Base-by-base conservation (phyloP, 495 filamentous ascomycete species). In the Hypomontagnella monticulosa region DNA sequence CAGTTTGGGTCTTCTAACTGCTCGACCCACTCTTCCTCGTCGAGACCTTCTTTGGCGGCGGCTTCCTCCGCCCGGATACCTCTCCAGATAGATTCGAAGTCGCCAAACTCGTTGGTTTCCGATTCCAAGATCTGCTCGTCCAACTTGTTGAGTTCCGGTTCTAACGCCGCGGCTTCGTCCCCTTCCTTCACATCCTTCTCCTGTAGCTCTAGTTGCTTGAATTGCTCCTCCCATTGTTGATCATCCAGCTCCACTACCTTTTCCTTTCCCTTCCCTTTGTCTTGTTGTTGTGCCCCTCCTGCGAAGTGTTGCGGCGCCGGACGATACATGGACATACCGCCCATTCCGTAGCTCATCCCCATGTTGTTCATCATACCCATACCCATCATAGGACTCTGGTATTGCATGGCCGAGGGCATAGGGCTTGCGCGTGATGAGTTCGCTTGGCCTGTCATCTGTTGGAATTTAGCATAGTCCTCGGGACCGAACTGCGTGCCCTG, bases 191-290 rank as follows among this genome's bases (percentile, higher is more conserved):
- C 51, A 68, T 85, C 77, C 46, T 85, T 81, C 16, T 87, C 88
- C 47, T 88, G 84, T 41, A 89, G 80, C 78, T 95, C 93, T 74
- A 98, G 88, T 78, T 94, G 85, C 42, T 89, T 88, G 72, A 99
- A 99, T 72, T 98, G 93, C 61, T 90, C 89, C 78, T 98, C 95
- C 95, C 96, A 99, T 58, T 95, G 89, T 67, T 88, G 83, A 60
- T 98, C 93, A 71, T 97, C 92, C 20, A 98, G 84, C 79, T 98
- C 96, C 3, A 97, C 87, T 79, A 99, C 89, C 67, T 93, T 88
- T 3, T 85, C 90, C 76, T 97, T 97, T 33, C 93, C 93, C 77
- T 98, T 97, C 23, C 84, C 89, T 64, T 85, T 79, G 20, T 76
- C 73, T 51, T 80, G 75, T 51, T 80, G 75, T 8, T 70, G 61